Evolutionary conservation across 805 yeast species (phyloP), one percentile per base, ranked within the genome.

Genomic region (Tetrapisispora nanseiensis): DNA sequence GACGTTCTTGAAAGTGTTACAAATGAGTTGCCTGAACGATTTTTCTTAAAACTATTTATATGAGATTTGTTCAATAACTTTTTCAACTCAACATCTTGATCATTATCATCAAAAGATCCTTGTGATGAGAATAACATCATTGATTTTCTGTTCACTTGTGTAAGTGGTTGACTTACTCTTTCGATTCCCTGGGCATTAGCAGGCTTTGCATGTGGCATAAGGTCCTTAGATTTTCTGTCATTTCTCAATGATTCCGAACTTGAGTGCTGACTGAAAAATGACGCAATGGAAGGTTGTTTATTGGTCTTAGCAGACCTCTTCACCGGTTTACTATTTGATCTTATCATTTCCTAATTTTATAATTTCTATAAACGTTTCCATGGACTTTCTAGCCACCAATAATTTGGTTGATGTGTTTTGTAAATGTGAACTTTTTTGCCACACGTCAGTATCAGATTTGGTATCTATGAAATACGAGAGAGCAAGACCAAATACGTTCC

Each of bases 41-140:
- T 21, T 22, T 15, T 40, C 44, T 61, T 61, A 33, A 58, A 56
- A 43, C 52, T 58, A 15, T 54, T 56, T 33, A 61, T 33, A 29
- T 48, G 51, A 6, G 51, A 51, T 6, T 40, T 48, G 8, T 49
- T 36, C 37, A 51, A 39, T 35, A 61, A 37, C 26, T 45, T 41
- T 28, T 51, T 43, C 16, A 53, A 21, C 33, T 57, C 59, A 11
- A 39, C 48, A 34, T 52, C 57, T 7, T 51, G 53, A 45, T 59
- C 57, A 27, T 54, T 52, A 26, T 61, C 65, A 35, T 57, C 65
- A 42, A 61, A 61, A 13, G 65, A 59, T 11, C 63, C 65, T 23
- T 55, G 59, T 2, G 62, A 54, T 30, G 46, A 44, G 26, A 54
- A 52, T 15, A 52, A 26, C 34, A 34, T 15, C 20, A 37, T 26